These are phyloP conservation scores for Cynara cardunculus DNA, from an alignment of 129 eudicot species.

Conservation along the genomic window DNA sequence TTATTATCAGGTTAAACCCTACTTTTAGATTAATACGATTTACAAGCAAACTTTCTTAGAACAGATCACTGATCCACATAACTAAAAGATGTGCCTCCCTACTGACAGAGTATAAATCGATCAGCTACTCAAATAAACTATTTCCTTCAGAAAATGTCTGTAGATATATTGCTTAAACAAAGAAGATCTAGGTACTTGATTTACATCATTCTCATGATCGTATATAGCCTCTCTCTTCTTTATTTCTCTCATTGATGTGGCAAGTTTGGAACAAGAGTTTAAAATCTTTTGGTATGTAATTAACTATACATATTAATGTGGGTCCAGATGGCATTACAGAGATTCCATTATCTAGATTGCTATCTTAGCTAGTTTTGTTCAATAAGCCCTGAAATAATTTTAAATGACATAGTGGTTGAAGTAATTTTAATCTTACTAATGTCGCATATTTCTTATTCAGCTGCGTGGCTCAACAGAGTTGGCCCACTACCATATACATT, in stretches of 20 bases:
- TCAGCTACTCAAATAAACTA: neutral
- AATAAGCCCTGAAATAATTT: neutral
- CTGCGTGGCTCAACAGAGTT: neutral
- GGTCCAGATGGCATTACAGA: neutral
- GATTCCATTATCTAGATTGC: neutral
- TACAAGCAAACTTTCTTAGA: neutral
- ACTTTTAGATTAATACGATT: neutral
- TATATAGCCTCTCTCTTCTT: neutral
- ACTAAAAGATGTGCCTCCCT: neutral
- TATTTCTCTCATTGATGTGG: neutral
- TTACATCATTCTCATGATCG: neutral
- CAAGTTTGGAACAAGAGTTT: neutral
- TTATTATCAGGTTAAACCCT: neutral
- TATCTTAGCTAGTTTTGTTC: neutral
- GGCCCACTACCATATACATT: neutral
- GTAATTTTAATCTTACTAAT: neutral
- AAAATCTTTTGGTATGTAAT: neutral
- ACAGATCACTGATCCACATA: neutral
- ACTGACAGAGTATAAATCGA: neutral
- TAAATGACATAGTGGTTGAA: neutral
- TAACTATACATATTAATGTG: neutral
- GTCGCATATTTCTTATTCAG: neutral
- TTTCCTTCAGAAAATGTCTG: neutral
- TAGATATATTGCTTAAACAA: neutral
- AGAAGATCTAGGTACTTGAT: neutral